Percentiles rank a stretch among this genome's conserved stretches.
Evolutionary conservation across 1,139 yeast genomes (phyloP).

Genomic region (Pichia sp.): DNA sequence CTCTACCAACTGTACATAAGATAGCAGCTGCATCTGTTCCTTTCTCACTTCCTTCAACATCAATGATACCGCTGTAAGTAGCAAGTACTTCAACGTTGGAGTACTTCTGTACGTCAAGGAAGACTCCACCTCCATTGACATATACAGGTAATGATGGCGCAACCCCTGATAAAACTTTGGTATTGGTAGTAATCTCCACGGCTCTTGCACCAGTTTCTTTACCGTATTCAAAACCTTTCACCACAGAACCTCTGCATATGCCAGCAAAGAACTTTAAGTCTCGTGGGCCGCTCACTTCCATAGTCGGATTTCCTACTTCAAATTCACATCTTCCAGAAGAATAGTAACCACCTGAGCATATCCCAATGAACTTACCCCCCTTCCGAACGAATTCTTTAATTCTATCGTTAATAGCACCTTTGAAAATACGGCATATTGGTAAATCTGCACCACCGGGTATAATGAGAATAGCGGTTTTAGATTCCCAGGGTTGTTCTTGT

Average conservation of each 20-base stretch:
- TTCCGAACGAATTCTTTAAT: slow-evolving; percentile 59
- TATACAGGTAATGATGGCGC: slow-evolving; percentile 32
- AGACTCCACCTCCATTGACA: slow-evolving; percentile 86
- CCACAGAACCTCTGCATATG: slow-evolving; percentile 72
- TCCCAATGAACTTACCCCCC: slow-evolving; percentile 82
- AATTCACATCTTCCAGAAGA: slow-evolving; percentile 75
- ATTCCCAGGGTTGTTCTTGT: slow-evolving; percentile 80
- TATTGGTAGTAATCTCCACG: slow-evolving; percentile 36
- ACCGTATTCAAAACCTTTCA: slow-evolving; percentile 70
- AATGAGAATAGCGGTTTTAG: slow-evolving; percentile 71
- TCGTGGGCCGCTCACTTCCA: slow-evolving; percentile 83
- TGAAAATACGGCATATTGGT: slow-evolving; percentile 61
- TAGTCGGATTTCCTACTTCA: slow-evolving; percentile 56
- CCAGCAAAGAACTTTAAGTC: slow-evolving; percentile 83
- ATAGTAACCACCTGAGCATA: slow-evolving; percentile 97
- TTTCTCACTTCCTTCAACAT: slow-evolving; percentile 35
- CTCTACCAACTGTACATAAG: slow-evolving; percentile 61
- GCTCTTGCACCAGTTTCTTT: slow-evolving; percentile 72
- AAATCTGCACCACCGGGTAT: slow-evolving; percentile 97
- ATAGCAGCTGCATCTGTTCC: slow-evolving; percentile 54
- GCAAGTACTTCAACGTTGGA: slow-evolving; percentile 68
- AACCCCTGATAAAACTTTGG: slow-evolving; percentile 23
- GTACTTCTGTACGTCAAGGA: slow-evolving; percentile 61
- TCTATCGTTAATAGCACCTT: slow-evolving; percentile 58
- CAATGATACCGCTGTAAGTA: slow-evolving; percentile 42